phyloP scores from a whole-genome alignment of 2,329 filamentous ascomycete species.

The Pyrenophora tritici-repentis region DNA sequence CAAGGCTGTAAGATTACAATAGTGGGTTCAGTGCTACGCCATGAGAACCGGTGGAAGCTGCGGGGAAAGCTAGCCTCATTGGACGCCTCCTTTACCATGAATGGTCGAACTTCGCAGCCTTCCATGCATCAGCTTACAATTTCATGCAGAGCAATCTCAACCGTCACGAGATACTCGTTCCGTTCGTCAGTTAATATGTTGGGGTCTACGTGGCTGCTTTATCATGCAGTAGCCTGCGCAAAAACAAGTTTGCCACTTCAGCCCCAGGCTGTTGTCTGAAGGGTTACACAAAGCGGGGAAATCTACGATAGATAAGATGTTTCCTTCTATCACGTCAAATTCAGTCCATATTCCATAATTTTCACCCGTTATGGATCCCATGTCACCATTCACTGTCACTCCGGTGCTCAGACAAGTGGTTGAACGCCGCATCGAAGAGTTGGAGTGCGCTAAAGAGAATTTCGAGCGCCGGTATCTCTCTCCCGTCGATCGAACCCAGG shows the following conservation, averaged over 20 bases:
- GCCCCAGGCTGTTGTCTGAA: not conserved
- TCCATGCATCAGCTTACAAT: slow-evolving; percentile 1
- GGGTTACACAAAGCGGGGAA: not conserved
- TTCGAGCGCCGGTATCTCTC: slow-evolving; percentile 55
- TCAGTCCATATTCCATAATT: not conserved
- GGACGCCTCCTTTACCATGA: slow-evolving; percentile 6
- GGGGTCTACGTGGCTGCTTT: slow-evolving; percentile 7
- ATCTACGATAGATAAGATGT: not conserved
- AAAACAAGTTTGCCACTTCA: not conserved
- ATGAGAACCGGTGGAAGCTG: slow-evolving; percentile 1
- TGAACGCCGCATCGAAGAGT: slow-evolving; percentile 59
- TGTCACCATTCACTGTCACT: slow-evolving; percentile 18
- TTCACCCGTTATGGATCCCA: slow-evolving; percentile 6
- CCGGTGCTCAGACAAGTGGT: slow-evolving; percentile 28
- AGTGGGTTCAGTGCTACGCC: no score
- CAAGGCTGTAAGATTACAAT: no score
- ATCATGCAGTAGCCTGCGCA: slow-evolving; percentile 10
- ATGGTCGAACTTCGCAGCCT: no score
- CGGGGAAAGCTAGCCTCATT: slow-evolving; percentile 2
- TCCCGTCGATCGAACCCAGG: slow-evolving; percentile 30
- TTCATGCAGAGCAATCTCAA: slow-evolving; percentile 22
- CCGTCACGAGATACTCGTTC: not conserved
- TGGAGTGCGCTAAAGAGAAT: slow-evolving; percentile 56
- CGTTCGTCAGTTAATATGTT: slow-evolving; percentile 1
- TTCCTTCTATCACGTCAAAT: not conserved